Evolutionary conservation across 805 yeast species (phyloP), one percentile per base, ranked within the genome.

Genomic region (Wickerhamomyces canadensis): DNA sequence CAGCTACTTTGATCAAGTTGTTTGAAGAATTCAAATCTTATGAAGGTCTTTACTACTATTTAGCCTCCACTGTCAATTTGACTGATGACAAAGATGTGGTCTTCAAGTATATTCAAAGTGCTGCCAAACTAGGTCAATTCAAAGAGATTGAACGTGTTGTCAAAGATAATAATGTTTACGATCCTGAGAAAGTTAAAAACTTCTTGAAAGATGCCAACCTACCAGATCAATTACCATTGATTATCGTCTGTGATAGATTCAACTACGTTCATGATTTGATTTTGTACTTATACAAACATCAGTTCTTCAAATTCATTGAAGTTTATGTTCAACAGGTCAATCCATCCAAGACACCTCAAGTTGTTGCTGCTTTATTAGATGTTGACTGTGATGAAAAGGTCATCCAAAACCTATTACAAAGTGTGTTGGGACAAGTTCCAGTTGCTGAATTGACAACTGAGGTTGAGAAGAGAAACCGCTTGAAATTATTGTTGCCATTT

Each of bases 261-360:
- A 72, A 80, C 61, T 93, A 79, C 61, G 87, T 89, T 38, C 98
- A 93, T 61, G 99, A 93, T 62, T 76, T 93, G 67, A 80, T 93
- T 40, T 74, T 93, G 55, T 93, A 84, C 67, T 73, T 93, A 60
- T 93, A 93, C 80, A 93, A 91, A 70, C 85, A 89, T 66, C 89
- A 91, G 63, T 91, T 80, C 66, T 85, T 88, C 78, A 88, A 93
- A 64, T 93, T 91, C 54, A 93, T 93, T 63, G 98, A 93, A 68
- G 95, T 93, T 34, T 93, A 91, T 56, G 98, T 93, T 39, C 98
- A 93, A 68, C 95, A 88, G 60, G 98, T 93, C 36, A 93, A 93
- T 65, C 96, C 98, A 37, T 70, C 94, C 8, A 86, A 84, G 60
- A 86, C 99, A 14, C 95, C 98, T 6, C 95, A 89, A 63, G 99